Conservation (phyloP, 345 rosid genomes). For the Anastatica hierochuntica region DNA sequence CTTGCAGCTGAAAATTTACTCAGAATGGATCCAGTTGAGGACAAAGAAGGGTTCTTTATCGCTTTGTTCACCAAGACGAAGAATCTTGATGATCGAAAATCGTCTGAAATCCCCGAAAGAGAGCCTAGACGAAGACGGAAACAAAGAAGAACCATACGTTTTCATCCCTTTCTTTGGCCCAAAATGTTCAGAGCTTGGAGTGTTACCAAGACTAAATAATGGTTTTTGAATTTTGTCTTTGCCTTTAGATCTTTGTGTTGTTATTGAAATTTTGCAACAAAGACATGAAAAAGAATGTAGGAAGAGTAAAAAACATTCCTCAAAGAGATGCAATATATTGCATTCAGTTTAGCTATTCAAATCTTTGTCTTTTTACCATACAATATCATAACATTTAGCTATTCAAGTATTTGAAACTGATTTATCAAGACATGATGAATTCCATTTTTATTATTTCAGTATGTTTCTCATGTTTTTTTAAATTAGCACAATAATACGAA, state of each 20-base stretch:
- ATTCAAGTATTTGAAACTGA: too few species aligned
- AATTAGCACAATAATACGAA: too few species aligned
- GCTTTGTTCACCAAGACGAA: constrained; percentile 44
- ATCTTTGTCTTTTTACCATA: too few species aligned
- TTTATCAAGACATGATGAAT: too few species aligned
- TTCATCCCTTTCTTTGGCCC: constrained; percentile 15
- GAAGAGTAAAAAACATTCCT: too few species aligned
- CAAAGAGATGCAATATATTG: neutral
- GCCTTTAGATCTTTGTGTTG: neutral
- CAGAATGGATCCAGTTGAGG: constrained; percentile 29
- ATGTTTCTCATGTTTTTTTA: too few species aligned
- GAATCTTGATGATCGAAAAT: neutral
- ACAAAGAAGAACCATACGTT: neutral
- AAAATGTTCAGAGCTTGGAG: constrained; percentile 25
- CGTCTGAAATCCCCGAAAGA: neutral
- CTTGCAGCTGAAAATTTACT: constrained; percentile 28
- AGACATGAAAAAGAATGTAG: too few species aligned
- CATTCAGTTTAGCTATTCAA: neutral
- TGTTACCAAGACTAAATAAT: neutral
- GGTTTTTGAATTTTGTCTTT: too few species aligned
- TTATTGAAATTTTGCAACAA: neutral
- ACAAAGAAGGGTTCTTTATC: constrained; percentile 86
- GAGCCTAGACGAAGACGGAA: neutral
- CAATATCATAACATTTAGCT: too few species aligned
- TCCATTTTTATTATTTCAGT: too few species aligned